Evolutionary conservation across 2,329 filamentous ascomycete genomes (phyloP).

Genomic region (Teratosphaeria destructans): DNA sequence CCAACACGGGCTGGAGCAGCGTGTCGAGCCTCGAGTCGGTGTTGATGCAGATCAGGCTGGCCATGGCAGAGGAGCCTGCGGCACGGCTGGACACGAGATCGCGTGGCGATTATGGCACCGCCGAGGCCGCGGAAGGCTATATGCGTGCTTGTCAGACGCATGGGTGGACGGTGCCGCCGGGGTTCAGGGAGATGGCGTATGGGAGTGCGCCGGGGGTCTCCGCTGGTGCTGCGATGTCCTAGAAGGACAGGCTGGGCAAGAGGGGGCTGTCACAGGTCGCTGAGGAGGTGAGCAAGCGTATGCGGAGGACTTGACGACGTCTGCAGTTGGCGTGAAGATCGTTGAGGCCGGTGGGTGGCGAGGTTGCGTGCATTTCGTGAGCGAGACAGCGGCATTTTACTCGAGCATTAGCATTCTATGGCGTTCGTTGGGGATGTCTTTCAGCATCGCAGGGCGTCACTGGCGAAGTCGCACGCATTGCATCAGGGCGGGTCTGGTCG

Average conservation of each 20-base stretch:
- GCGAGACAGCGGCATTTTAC: background rate
- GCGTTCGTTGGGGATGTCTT: background rate
- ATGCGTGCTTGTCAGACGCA: constrained; percentile 56
- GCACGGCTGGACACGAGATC: constrained; percentile 49
- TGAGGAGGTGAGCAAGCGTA: background rate
- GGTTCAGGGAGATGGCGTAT: constrained; percentile 42
- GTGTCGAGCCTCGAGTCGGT: constrained; percentile 66
- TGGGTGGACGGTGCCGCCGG: constrained; percentile 61
- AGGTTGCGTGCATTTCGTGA: background rate
- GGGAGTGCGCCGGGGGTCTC: background rate
- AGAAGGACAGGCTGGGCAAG: background rate
- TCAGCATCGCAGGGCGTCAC: background rate
- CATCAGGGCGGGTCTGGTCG: background rate
- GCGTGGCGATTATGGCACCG: constrained; percentile 45
- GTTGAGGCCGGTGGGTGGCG: background rate
- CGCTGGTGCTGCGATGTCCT: background rate
- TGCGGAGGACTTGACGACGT: background rate
- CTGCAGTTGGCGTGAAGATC: background rate
- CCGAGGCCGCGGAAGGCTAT: constrained; percentile 66
- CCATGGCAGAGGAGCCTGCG: constrained; percentile 62
- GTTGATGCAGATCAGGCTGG: constrained; percentile 68
- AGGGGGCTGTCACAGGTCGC: background rate
- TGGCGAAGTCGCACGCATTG: background rate
- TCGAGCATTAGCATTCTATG: background rate
- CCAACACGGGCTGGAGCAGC: constrained; percentile 71